phyloP scores from a whole-genome alignment of 306 rosid genomes.

The Bauhinia variegata region DNA sequence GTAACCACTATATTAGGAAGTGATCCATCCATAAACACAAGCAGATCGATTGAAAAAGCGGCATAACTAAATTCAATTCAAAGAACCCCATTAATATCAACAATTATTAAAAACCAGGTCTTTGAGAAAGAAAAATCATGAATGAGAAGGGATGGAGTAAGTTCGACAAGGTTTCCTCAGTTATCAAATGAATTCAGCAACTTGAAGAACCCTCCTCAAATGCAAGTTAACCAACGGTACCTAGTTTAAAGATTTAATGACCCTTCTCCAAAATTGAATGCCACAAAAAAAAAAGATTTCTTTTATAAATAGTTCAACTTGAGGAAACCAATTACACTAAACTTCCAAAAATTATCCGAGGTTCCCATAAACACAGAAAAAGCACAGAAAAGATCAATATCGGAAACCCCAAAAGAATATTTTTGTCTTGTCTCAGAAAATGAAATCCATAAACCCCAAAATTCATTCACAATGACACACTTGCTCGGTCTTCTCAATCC shows the following conservation, averaged over 20 bases:
- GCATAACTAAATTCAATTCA: conserved; percentile 41
- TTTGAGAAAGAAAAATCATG: conserved; percentile 15
- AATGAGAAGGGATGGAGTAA: conserved; percentile 26
- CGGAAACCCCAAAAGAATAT: conserved; percentile 19
- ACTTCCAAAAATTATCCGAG: conserved; percentile 10
- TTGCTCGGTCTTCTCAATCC: conserved; percentile 18
- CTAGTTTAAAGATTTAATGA: conserved; percentile 4
- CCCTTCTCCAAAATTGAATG: conserved; percentile 38
- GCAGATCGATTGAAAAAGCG: conserved; percentile 27
- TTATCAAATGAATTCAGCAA: conserved; percentile 37
- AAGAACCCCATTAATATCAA: conserved; percentile 36
- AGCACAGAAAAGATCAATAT: conserved; percentile 17
- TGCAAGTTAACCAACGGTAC: conserved; percentile 11
- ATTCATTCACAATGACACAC: conserved; percentile 26
- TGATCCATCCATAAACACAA: conserved; percentile 44
- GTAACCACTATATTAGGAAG: conserved; percentile 64
- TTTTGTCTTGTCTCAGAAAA: conserved; percentile 6
- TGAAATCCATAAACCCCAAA: conserved; percentile 25
- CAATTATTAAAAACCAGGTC: conserved; percentile 8
- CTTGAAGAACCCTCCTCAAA: conserved; percentile 25
- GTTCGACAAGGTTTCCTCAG: conserved; percentile 36
- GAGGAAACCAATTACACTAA: conserved; percentile 20
- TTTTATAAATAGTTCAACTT: conserved; percentile 7
- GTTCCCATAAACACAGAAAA: conserved; percentile 31
- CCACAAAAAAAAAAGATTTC: conserved; percentile 14